Evolutionary conservation across 2,329 filamentous ascomycete species (phyloP).

Genomic region (Colletotrichum theobromicola): DNA sequence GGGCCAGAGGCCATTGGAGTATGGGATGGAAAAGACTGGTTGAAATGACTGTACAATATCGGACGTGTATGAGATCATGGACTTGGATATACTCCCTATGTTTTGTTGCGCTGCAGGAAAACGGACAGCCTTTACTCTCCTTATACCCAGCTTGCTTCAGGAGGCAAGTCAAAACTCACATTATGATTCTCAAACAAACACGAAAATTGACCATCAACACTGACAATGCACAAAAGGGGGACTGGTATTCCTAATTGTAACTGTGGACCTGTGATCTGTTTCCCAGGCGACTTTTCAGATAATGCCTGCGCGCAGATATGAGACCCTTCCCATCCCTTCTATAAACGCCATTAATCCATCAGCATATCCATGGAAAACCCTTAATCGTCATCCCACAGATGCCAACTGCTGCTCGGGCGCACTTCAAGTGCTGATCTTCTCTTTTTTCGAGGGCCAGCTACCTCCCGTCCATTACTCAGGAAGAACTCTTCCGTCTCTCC

Average conservation of each 20-base stretch:
- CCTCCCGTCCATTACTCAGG: conserved; percentile 15
- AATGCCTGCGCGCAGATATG: not conserved
- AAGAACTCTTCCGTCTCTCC: conserved; percentile 19
- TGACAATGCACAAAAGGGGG: not conserved
- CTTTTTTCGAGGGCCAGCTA: conserved; percentile 5
- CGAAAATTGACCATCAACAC: not conserved
- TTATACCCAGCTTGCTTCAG: conserved; percentile 12
- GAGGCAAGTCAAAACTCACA: not conserved
- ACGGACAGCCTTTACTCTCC: not conserved
- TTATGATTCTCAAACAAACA: not conserved
- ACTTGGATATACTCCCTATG: not conserved
- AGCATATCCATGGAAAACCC: not conserved
- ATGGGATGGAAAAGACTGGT: not conserved
- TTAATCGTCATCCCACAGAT: conserved; percentile 18
- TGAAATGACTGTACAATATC: not conserved
- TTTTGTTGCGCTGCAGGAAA: not conserved
- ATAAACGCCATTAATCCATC: not conserved
- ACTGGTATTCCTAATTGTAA: not conserved
- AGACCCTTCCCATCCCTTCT: not conserved
- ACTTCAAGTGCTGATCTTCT: conserved; percentile 2
- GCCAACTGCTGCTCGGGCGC: conserved; percentile 16
- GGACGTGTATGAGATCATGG: not conserved
- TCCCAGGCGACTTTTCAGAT: not conserved
- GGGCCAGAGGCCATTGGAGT: not conserved
- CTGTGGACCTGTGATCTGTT: not conserved